A percentile compares a stretch with the other conserved stretches of the same genome.
phyloP scores from a whole-genome alignment of 2,329 filamentous ascomycete species.

The Beauveria varroae region DNA sequence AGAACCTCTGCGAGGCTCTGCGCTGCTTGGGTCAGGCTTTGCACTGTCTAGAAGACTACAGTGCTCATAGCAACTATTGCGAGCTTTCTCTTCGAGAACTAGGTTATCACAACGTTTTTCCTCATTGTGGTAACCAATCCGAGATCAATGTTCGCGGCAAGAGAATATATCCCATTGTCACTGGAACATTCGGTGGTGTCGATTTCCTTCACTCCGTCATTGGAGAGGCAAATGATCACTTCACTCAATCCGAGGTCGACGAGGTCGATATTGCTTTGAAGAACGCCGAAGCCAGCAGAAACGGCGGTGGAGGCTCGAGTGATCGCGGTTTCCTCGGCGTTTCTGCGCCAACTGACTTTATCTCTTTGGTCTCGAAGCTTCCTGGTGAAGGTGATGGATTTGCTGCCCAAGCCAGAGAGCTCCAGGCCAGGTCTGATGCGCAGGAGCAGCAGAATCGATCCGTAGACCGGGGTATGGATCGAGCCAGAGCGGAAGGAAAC shows the following conservation, averaged over 20 bases:
- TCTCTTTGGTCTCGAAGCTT: constrained; percentile 66
- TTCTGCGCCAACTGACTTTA: constrained; percentile 49
- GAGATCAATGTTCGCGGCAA: constrained; percentile 58
- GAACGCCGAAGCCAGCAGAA: constrained; percentile 49
- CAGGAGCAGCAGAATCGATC: constrained; percentile 52
- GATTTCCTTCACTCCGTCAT: constrained; percentile 77
- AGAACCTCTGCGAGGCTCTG: constrained; percentile 73
- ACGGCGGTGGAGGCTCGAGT: constrained; percentile 27
- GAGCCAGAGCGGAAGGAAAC: constrained; percentile 35
- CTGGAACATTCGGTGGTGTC: constrained; percentile 67
- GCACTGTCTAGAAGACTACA: constrained; percentile 73
- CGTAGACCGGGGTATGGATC: constrained; percentile 21
- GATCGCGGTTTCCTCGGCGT: constrained; percentile 35
- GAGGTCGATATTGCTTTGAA: constrained; percentile 70
- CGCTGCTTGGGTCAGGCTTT: constrained; percentile 68
- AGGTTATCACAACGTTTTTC: constrained; percentile 60
- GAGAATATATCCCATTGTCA: constrained; percentile 66
- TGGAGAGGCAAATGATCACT: constrained; percentile 73
- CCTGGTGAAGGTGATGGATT: constrained; percentile 62
- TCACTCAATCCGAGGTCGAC: constrained; percentile 77
- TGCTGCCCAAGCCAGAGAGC: constrained; percentile 55
- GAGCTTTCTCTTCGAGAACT: constrained; percentile 64
- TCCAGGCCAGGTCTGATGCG: constrained; percentile 53
- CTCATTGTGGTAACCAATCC: constrained; percentile 62
- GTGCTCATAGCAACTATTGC: constrained; percentile 73